Evolutionary conservation across 495 filamentous ascomycete species (phyloP).

Genomic region (Annulohypoxylon nitens): DNA sequence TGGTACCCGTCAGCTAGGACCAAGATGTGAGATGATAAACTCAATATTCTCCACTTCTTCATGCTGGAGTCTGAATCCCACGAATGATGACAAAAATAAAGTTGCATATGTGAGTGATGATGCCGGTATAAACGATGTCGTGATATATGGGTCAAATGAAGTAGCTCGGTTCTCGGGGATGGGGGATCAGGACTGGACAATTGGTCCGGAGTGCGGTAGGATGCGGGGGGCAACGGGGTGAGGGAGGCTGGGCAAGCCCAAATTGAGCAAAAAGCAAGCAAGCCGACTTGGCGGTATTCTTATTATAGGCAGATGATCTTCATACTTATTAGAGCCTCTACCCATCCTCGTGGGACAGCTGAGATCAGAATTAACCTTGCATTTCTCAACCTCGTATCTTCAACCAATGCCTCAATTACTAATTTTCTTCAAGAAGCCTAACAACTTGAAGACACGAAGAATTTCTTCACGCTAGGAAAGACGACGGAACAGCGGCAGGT

Average conservation of each 20-base stretch:
- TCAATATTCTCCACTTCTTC: slow-evolving; percentile 20
- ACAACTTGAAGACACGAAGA: neutral
- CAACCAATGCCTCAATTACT: neutral
- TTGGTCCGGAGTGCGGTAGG: slow-evolving; percentile 24
- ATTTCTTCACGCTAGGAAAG: neutral
- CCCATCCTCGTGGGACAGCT: slow-evolving; percentile 1
- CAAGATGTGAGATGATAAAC: slow-evolving; percentile 20
- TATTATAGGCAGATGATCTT: slow-evolving; percentile 36
- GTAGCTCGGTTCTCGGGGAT: slow-evolving; percentile 40
- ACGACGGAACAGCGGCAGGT: neutral
- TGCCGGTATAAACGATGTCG: slow-evolving; percentile 41
- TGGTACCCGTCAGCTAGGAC: slow-evolving; percentile 16
- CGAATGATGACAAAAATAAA: slow-evolving; percentile 24
- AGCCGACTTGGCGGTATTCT: slow-evolving; percentile 32
- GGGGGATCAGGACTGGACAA: slow-evolving; percentile 31
- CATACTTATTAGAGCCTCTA: slow-evolving; percentile 38
- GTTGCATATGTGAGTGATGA: neutral
- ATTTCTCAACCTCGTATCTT: slow-evolving; percentile 3
- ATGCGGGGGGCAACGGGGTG: slow-evolving; percentile 34
- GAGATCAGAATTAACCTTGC: slow-evolving; percentile 16
- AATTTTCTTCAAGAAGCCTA: neutral
- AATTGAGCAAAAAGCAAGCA: slow-evolving; percentile 9
- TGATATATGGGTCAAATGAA: slow-evolving; percentile 32
- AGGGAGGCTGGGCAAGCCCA: slow-evolving; percentile 23
- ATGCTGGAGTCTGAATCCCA: slow-evolving; percentile 22